Conservation (phyloP, 2,329 filamentous ascomycete genomes). For the Xylariaceae sp. region DNA sequence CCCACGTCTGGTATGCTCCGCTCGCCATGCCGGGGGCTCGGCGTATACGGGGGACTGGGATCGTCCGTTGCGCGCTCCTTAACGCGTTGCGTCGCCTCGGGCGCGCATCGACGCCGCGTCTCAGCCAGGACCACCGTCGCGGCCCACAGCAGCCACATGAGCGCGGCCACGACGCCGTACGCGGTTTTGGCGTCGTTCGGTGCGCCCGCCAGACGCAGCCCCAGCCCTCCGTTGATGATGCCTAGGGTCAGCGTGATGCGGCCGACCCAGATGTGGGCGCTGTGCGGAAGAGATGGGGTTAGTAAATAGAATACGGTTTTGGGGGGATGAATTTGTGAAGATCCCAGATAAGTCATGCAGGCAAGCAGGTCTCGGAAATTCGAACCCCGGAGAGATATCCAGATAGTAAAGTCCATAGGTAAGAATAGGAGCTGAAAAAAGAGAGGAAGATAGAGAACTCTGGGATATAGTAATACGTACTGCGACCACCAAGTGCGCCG, state of each 20-base stretch:
- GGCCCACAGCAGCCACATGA: conserved; percentile 45
- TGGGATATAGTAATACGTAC: too few species aligned
- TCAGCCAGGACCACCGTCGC: conserved; percentile 38
- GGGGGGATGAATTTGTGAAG: too few species aligned
- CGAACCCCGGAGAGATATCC: too few species aligned
- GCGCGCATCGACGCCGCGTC: conserved; percentile 27
- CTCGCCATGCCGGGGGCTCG: conserved; percentile 7
- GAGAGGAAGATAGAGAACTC: too few species aligned
- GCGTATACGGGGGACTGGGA: conserved; percentile 25
- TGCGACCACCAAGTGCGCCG: conserved; percentile 46
- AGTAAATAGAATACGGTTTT: too few species aligned
- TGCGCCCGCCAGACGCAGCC: conserved; percentile 42
- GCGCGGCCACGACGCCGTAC: conserved; percentile 43
- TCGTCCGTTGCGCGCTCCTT: conserved; percentile 1
- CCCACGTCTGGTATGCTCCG: not conserved
- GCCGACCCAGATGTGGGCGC: conserved; percentile 48
- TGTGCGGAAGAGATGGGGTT: too few species aligned
- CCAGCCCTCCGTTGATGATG: conserved; percentile 50
- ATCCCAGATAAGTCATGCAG: too few species aligned
- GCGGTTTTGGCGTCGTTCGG: conserved; percentile 34
- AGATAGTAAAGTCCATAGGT: too few species aligned
- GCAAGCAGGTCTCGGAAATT: too few species aligned
- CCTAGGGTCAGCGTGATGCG: conserved; percentile 44
- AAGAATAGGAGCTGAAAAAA: too few species aligned
- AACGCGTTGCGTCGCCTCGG: not conserved